These are phyloP conservation scores for Trichoderma cornu-damae DNA, from an alignment of 2,329 filamentous ascomycete genomes.

Conservation along the genomic window DNA sequence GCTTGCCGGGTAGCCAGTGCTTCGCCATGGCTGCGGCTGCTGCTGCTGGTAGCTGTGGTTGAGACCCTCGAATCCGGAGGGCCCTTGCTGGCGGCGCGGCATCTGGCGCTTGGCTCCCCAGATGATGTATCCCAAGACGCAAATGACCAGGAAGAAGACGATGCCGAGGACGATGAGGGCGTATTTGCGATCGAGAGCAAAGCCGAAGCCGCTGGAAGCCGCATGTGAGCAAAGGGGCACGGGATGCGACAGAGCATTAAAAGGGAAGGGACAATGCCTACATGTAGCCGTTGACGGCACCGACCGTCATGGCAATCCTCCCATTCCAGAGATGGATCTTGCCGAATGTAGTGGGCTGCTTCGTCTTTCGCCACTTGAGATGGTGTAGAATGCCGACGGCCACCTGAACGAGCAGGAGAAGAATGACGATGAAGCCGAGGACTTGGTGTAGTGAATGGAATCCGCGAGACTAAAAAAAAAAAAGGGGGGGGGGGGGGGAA, in stretches of 20 bases:
- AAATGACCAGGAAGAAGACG: conserved; percentile 41
- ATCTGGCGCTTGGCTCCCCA: conserved; percentile 27
- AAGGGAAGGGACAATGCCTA: conserved; percentile 31
- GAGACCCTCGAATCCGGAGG: conserved; percentile 20
- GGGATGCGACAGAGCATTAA: not conserved
- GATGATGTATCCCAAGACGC: conserved; percentile 36
- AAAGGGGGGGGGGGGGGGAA: too few species aligned
- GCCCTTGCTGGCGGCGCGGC: conserved; percentile 20
- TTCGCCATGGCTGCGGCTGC: conserved; percentile 29
- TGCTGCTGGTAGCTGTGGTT: conserved; percentile 26
- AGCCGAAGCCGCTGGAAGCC: conserved; percentile 47
- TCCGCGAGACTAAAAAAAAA: conserved; percentile 40
- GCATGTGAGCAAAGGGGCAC: conserved; percentile 1
- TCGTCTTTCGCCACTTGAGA: conserved; percentile 46
- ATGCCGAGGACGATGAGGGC: conserved; percentile 46
- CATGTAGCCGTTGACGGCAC: conserved; percentile 54
- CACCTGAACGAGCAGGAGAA: conserved; percentile 49
- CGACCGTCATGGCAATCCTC: conserved; percentile 47
- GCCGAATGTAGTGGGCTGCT: conserved; percentile 45
- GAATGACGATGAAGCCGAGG: conserved; percentile 51
- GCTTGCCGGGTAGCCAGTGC: conserved; percentile 19
- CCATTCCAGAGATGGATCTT: conserved; percentile 55
- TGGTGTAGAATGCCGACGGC: conserved; percentile 53
- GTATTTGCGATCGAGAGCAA: conserved; percentile 47
- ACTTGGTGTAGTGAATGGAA: conserved; percentile 54